Base-by-base conservation (phyloP, 1,139 yeast genomes). In the Petasospora rhodanensis region DNA sequence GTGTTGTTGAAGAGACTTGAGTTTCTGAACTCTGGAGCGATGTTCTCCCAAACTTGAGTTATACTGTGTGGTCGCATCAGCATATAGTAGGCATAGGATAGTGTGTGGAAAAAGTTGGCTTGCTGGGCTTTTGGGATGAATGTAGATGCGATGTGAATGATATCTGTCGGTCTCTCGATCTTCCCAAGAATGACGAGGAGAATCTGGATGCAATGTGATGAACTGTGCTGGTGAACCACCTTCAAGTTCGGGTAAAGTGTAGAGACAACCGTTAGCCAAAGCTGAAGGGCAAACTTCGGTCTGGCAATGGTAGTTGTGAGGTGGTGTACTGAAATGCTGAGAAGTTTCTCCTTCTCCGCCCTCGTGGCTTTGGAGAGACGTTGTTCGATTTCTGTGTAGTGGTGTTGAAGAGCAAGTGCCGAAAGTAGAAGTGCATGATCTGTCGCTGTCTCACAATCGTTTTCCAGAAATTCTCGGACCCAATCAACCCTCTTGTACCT, bases 31-130 rank as follows among this genome's bases (percentile, higher is more conserved):
- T 14, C 12, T 4, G 25, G 12, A 4, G 35, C 17, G 3, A 36
- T 28, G n/a, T n/a, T 9, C 8, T 35, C 23, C 41, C 40, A 37
- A 2, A 35, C 31, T 10, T 28, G 20, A 16, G 34, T 21, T n/a
- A 29, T 29, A 7, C 25, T 15, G 10, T 24, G 21, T n/a, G 34
- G 38, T 2, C 22, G 18, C 4, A 26, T 28, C 19, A 29, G 25
- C 36, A 32, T 32, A 24, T 29, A 28, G 23, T 36, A 37, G 5
- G 41, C 28, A 15, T 31, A 41, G 7, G 45, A 37, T 11, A 41
- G 13, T 2, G 29, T 22, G 16, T 28, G 31, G 4, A 30, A 6
- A 8, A 35, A 28, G 14, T 31, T 29, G 10, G 19, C 14, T 7
- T 28, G 28, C 6, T 37, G 29, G 9, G 21, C 26, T n/a, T 19